These are phyloP conservation scores for Tolypocladium paradoxum DNA, from an alignment of 2,329 filamentous ascomycete genomes.

Conservation along the genomic window DNA sequence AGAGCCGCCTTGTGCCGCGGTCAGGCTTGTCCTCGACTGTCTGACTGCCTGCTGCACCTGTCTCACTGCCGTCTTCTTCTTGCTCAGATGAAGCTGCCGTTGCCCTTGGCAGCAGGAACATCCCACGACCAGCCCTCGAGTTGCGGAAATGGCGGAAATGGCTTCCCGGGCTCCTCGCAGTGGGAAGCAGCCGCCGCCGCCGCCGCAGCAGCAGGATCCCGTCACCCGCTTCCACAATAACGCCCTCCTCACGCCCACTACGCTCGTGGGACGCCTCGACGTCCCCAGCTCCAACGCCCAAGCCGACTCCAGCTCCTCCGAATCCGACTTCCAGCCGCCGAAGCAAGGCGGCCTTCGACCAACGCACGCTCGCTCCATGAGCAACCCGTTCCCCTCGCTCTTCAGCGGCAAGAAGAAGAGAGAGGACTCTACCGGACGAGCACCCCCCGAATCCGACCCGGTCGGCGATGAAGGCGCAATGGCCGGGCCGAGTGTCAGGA, in stretches of 20 bases:
- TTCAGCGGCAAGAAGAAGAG: constrained; percentile 53
- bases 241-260: constrained; percentile 21
- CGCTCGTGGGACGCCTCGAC: constrained; percentile 15
- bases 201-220: constrained; percentile 16
- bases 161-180: constrained; percentile 19
- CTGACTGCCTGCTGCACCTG: background rate
- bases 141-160: constrained; percentile 18
- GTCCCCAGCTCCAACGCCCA: constrained; percentile 16
- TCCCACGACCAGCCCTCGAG: background rate
- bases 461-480: constrained; percentile 12
- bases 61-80: background rate
- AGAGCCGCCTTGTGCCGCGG: background rate
- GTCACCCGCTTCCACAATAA: constrained; percentile 25
- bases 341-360: constrained; percentile 10
- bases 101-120: background rate
- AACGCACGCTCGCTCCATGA: constrained; percentile 49
- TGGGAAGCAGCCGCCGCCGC: constrained; percentile 13
- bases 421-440: constrained; percentile 25
- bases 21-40: background rate
- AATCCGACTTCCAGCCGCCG: constrained; percentile 26
- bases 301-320: constrained; percentile 33
- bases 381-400: constrained; percentile 67
- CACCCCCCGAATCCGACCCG: constrained; percentile 20
- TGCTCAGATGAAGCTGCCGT: background rate
- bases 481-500: constrained; percentile 6